Base-by-base conservation (phyloP, 1,284 basidiomycete genomes). In the Cutaneotrichosporon dermatis region DNA sequence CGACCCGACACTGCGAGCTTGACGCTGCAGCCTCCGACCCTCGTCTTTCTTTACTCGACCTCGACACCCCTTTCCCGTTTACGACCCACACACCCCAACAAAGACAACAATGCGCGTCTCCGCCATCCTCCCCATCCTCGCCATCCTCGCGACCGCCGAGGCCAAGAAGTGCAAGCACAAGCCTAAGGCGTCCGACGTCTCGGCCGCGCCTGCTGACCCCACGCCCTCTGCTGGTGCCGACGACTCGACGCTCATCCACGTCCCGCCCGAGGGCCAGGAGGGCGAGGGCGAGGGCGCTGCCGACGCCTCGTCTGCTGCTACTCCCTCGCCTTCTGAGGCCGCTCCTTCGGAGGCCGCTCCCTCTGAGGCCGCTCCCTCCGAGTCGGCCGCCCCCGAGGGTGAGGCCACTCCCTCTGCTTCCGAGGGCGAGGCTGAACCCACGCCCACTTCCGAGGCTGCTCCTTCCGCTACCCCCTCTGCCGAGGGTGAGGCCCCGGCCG, bases 131-230 rank as follows among this genome's bases (percentile, higher is more conserved):
- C 50, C 49, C 49, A 4, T 51, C 50, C 15, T 51, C 15, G 50
- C 50, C 7, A 37, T 51, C 7, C 50, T 51, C 39, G 50, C 39
- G 8, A 25, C 50, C 10, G 50, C 39, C 50, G 50, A 51, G 16
- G 50, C 50, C n/a, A 35, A 16, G 6, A 39, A 40, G 37, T 51
- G 50, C 50, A 51, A 51, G 50, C n/a, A 37, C 50, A 41, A 39
- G 50, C 34, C 35, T 8, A 4, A 15, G 25, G 25, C 25, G 25
- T 25, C 12, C 36, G 5, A 12, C 35, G 13, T n/a, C 7, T 7
- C 35, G 4, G 13, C 49, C n/a, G 15, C 46, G 9, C 4, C 34
- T 3, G 4, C 35, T 1, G 13, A 25, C 2, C 25, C 49, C n/a
- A 16, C 13, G 36, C 49, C 49, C 13, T 6, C 6, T 8, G 49